phyloP scores from a whole-genome alignment of 495 filamentous ascomycete species.

The Xylaria scruposa region DNA sequence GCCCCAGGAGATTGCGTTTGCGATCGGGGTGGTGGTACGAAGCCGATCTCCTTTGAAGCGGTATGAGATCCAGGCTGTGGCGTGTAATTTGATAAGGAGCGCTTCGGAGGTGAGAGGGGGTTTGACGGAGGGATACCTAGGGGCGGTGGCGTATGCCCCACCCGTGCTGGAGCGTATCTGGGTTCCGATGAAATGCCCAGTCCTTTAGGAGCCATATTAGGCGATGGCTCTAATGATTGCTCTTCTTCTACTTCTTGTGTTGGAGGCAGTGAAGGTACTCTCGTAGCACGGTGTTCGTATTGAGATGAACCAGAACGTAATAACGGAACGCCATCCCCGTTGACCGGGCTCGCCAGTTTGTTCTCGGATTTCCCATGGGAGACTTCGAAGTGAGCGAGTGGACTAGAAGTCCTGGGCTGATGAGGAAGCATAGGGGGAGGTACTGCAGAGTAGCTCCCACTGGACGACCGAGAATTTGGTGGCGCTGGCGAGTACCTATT shows the following conservation, averaged over 20 bases:
- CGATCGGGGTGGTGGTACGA: slow-evolving; percentile 71
- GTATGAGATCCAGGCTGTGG: slow-evolving; percentile 40
- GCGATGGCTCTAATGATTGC: slow-evolving; percentile 40
- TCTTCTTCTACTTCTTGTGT: slow-evolving; percentile 62
- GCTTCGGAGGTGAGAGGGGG: slow-evolving; percentile 61
- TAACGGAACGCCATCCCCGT: slow-evolving; percentile 43
- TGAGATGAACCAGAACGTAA: slow-evolving; percentile 55
- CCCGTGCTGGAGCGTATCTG: slow-evolving; percentile 41
- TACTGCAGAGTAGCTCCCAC: slow-evolving; percentile 48
- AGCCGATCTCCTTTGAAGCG: slow-evolving; percentile 44
- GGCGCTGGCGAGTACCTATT: slow-evolving; percentile 63
- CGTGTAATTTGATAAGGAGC: slow-evolving; percentile 54
- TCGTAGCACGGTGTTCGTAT: slow-evolving; percentile 52
- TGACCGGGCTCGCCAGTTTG: slow-evolving; percentile 39
- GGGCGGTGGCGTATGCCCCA: slow-evolving; percentile 54
- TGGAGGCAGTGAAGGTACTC: slow-evolving; percentile 57
- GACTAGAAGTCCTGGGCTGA: slow-evolving; percentile 85
- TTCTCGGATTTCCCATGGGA: slow-evolving; percentile 47
- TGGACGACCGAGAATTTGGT: slow-evolving; percentile 44
- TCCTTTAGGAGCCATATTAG: slow-evolving; percentile 31
- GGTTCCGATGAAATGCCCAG: slow-evolving; percentile 37
- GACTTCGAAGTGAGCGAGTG: slow-evolving; percentile 71
- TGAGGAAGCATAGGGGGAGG: slow-evolving; percentile 66
- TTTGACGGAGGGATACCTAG: slow-evolving; percentile 39
- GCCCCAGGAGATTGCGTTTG: slow-evolving; percentile 85